Percentiles rank a stretch among this genome's conserved stretches.
Evolutionary conservation across 2,329 filamentous ascomycete genomes (phyloP).

Genomic region (Epichloe festucae): DNA sequence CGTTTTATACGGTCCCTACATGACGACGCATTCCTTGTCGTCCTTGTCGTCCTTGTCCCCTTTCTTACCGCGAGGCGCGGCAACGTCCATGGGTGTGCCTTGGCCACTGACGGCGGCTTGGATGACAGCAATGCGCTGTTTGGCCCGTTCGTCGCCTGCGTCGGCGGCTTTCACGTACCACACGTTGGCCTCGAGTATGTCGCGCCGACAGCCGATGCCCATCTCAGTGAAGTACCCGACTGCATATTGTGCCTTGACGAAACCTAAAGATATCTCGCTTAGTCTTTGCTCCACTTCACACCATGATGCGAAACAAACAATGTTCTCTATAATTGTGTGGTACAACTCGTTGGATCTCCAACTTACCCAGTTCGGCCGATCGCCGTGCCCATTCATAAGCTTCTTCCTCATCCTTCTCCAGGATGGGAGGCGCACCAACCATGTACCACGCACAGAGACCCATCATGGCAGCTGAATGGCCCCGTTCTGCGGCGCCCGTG

Average conservation of each 20-base stretch:
- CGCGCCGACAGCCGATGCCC: constrained; percentile 89
- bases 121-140: constrained; percentile 75
- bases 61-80: constrained; percentile 40
- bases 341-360: not conserved
- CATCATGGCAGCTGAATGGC: constrained; percentile 88
- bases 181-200: constrained; percentile 92
- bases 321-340: rapidly evolving
- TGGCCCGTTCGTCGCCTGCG: constrained; percentile 79
- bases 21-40: constrained; percentile 45
- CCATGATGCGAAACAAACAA: not conserved
- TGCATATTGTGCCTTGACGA: constrained; percentile 74
- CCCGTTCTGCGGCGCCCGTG: constrained; percentile 75
- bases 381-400: constrained; percentile 91
- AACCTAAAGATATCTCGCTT: constrained; percentile 31
- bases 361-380: constrained; percentile 72
- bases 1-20: constrained; percentile 25
- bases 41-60: constrained; percentile 36
- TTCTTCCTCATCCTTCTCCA: constrained; percentile 92
- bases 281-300: not conserved
- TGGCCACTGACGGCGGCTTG: constrained; percentile 58
- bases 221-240: constrained; percentile 97
- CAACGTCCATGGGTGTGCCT: constrained; percentile 43
- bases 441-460: constrained; percentile 97
- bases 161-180: constrained; percentile 97
- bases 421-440: constrained; percentile 79